These are phyloP conservation scores for Claviceps spartinae DNA, from an alignment of 2,329 filamentous ascomycete species.

Conservation along the genomic window DNA sequence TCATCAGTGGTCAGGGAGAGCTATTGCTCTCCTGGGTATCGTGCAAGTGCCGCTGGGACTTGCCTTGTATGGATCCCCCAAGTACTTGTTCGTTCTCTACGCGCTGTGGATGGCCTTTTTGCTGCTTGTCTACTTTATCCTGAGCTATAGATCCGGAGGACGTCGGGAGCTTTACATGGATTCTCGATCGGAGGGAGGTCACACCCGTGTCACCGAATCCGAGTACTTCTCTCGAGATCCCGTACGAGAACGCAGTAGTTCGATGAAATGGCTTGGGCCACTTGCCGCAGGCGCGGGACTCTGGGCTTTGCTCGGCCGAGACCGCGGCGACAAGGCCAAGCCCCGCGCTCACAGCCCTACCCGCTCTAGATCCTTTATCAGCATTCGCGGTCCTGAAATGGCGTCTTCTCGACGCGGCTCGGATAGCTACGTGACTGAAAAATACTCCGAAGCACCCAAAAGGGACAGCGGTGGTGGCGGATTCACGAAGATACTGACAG, in stretches of 20 bases:
- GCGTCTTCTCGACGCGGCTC: slow-evolving; percentile 39
- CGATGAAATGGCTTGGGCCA: slow-evolving; percentile 36
- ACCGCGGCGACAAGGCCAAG: slow-evolving; percentile 29
- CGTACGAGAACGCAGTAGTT: slow-evolving; percentile 17
- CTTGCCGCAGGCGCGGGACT: slow-evolving; percentile 38
- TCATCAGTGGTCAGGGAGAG: slow-evolving; percentile 78
- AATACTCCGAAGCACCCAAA: slow-evolving; percentile 39
- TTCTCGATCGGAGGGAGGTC: slow-evolving; percentile 37
- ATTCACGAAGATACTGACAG: slow-evolving; percentile 46
- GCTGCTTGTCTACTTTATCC: slow-evolving; percentile 62
- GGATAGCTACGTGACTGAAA: slow-evolving; percentile 51
- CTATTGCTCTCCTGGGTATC: slow-evolving; percentile 68
- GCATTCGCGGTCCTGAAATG: slow-evolving; percentile 32
- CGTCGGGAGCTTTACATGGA: slow-evolving; percentile 41
- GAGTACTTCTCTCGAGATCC: slow-evolving; percentile 25
- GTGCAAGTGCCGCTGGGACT: slow-evolving; percentile 80
- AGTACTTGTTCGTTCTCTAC: slow-evolving; percentile 73
- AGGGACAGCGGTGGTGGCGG: slow-evolving; percentile 33
- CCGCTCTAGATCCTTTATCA: slow-evolving; percentile 21
- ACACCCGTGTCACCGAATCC: slow-evolving; percentile 25
- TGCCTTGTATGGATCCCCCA: slow-evolving; percentile 83
- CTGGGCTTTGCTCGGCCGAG: slow-evolving; percentile 31
- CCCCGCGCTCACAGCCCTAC: slow-evolving; percentile 29
- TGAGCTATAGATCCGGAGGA: slow-evolving; percentile 56
- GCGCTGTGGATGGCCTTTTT: slow-evolving; percentile 64